Evolutionary conservation across 148 eudicot species (phyloP).

Genomic region (Silene uniflora): DNA sequence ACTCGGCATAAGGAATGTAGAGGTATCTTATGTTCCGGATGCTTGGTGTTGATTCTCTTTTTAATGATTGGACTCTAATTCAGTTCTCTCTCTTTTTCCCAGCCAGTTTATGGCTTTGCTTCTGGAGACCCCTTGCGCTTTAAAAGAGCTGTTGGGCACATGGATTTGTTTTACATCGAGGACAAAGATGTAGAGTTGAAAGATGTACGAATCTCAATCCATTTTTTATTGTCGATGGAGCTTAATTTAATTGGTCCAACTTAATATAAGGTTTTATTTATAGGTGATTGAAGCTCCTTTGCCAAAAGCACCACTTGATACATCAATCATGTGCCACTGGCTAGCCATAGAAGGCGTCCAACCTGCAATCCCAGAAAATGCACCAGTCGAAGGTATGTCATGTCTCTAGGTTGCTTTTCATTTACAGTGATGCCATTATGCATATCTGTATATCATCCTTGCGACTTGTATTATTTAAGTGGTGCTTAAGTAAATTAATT

Average conservation of each 20-base stretch:
- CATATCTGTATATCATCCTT: neutral
- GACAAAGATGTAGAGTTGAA: conserved; percentile 73
- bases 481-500: neutral
- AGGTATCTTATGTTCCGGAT: conserved; percentile 30
- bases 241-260: neutral
- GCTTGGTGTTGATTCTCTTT: neutral
- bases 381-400: conserved; percentile 57
- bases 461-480: too few relatives aligned
- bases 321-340: conserved; percentile 70
- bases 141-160: conserved; percentile 67
- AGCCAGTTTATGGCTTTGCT: conserved; percentile 77
- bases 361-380: conserved; percentile 78
- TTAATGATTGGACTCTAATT: conserved; percentile 11
- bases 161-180: conserved; percentile 62
- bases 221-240: neutral
- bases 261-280: conserved; percentile 10
- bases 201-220: conserved; percentile 43
- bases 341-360: conserved; percentile 78
- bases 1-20: conserved; percentile 63
- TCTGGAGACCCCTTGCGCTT: conserved; percentile 66
- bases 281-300: conserved; percentile 83
- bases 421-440: neutral
- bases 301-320: conserved; percentile 76
- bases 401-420: conserved; percentile 9
- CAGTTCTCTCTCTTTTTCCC: conserved; percentile 22